A percentile compares a stretch with the other conserved stretches of the same genome.
These are phyloP conservation scores for Zasmidium cellare DNA, from an alignment of 2,329 filamentous ascomycete species.

Conservation along the genomic window DNA sequence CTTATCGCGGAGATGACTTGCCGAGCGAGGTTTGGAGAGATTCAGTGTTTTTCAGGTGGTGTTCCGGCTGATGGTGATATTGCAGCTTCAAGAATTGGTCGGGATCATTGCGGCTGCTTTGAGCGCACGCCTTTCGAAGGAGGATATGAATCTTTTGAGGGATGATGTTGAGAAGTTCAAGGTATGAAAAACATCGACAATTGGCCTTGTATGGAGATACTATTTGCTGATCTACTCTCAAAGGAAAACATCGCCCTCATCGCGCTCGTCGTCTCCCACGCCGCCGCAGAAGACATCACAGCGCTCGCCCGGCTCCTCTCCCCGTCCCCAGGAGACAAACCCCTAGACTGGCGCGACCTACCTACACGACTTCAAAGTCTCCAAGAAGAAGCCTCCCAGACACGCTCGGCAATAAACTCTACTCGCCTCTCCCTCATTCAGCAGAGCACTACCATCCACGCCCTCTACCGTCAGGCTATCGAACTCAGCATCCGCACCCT, in stretches of 20 bases:
- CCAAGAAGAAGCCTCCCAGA: background rate
- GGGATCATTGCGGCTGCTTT: conserved; percentile 44
- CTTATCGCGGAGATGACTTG: conserved; percentile 37
- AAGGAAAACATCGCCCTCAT: conserved; percentile 39
- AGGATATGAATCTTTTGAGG: conserved; percentile 41
- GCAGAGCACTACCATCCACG: conserved; percentile 35
- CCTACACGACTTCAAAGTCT: conserved; percentile 15
- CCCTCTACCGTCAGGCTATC: conserved; percentile 39
- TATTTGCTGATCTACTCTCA: background rate
- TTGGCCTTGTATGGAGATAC: background rate
- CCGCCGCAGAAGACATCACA: conserved; percentile 31
- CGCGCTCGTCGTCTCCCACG: conserved; percentile 34
- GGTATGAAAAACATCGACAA: conserved; percentile 18
- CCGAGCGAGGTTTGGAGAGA: conserved; percentile 37
- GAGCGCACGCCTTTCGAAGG: conserved; percentile 34
- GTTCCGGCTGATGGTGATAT: background rate
- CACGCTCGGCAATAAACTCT: conserved; percentile 20
- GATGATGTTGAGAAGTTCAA: conserved; percentile 43
- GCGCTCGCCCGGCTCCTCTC: conserved; percentile 36
- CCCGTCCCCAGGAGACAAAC: background rate
- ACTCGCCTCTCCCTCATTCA: conserved; percentile 37
- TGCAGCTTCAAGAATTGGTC: conserved; percentile 42
- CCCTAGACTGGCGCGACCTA: conserved; percentile 14
- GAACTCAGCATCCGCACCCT: conserved; percentile 43
- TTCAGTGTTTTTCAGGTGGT: background rate